Evolutionary conservation across 106 monocot genomes (phyloP).

Genomic region (Ottelia alismoides): DNA sequence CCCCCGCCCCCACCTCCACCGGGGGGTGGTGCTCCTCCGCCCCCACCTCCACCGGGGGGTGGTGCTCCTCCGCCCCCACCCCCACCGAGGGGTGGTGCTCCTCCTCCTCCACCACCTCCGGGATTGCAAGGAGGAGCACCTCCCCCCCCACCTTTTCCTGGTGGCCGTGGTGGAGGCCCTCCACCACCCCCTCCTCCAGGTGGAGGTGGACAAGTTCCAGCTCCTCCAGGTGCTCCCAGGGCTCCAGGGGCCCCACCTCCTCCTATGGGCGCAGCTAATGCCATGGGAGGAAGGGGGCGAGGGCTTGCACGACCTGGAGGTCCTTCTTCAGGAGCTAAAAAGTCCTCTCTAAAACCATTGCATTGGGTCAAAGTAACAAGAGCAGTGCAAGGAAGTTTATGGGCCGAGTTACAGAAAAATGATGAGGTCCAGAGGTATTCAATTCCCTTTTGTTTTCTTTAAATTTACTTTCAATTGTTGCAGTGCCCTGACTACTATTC

Average conservation of each 20-base stretch:
- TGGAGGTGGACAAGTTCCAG: constrained; percentile 13
- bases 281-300: constrained; percentile 25
- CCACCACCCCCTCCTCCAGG: constrained; percentile 24
- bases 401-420: constrained; percentile 84
- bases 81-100: constrained; percentile 3
- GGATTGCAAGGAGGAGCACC: constrained; percentile 8
- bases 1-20: constrained; percentile 14
- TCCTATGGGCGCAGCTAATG: too few relatives aligned
- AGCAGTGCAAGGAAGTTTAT: constrained; percentile 92
- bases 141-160: constrained; percentile 24
- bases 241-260: constrained; percentile 41
- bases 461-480: too few relatives aligned
- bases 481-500: too few relatives aligned
- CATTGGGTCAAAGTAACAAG: constrained; percentile 99
- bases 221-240: constrained; percentile 16
- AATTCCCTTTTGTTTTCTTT: not conserved
- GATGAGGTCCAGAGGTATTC: constrained; percentile 65
- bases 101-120: constrained; percentile 10
- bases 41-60: constrained; percentile 6
- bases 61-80: constrained; percentile 21
- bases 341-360: constrained; percentile 69
- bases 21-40: constrained; percentile 9
- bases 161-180: constrained; percentile 7
- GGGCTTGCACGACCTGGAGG: constrained; percentile 13
- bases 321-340: constrained; percentile 30